Conservation (phyloP, 768 basidiomycete species). For the Suillus subalutaceus region DNA sequence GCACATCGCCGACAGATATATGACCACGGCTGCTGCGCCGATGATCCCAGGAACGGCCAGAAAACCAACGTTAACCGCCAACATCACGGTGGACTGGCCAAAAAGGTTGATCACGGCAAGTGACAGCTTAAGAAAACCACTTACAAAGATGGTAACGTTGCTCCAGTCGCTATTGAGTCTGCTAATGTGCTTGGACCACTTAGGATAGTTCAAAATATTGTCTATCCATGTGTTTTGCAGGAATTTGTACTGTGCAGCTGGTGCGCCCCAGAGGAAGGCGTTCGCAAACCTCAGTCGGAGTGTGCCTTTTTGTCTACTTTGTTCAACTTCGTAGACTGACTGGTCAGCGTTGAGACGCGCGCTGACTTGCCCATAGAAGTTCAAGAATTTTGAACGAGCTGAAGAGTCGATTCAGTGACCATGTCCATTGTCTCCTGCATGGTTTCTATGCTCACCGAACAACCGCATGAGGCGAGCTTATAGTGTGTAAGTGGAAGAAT, state of each 20-base stretch:
- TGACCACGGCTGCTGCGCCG: constrained; percentile 27
- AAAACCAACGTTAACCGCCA: constrained; percentile 56
- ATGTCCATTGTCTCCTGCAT: constrained; percentile 11
- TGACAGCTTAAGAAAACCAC: background rate
- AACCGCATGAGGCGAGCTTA: constrained; percentile 10
- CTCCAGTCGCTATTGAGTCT: constrained; percentile 11
- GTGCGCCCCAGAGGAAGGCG: background rate
- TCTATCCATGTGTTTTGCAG: constrained; percentile 2
- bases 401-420: background rate
- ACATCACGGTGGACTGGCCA: constrained; percentile 47
- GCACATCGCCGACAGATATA: constrained; percentile 40
- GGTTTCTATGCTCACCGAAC: constrained; percentile 10
- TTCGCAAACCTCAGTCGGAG: background rate
- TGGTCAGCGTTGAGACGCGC: constrained; percentile 35
- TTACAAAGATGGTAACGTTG: constrained; percentile 11
- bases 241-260: constrained; percentile 3
- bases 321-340: constrained; percentile 22
- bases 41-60: constrained; percentile 49
- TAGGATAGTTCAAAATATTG: constrained; percentile 7
- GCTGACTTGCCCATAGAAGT: constrained; percentile 39
- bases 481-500: constrained; percentile 2
- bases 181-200: constrained; percentile 10
- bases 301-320: constrained; percentile 20
- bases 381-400: constrained; percentile 36
- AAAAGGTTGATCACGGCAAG: background rate